A percentile compares a stretch with the other conserved stretches of the same genome.
Conservation (phyloP, 176 grass and related monocot species). For the Thalia dealbata region DNA sequence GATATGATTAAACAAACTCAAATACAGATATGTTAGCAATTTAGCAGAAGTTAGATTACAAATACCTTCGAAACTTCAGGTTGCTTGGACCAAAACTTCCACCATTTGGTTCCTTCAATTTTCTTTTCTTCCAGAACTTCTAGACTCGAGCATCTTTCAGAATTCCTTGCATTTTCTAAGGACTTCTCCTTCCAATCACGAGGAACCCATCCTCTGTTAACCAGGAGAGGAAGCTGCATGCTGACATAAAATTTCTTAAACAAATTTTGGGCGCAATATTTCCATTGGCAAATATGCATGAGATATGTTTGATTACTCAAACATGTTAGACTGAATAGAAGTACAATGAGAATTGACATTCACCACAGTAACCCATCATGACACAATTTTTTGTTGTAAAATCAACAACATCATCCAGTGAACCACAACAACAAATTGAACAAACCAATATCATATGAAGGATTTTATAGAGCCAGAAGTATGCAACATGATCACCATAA, state of each 20-base stretch:
- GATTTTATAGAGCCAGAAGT: not conserved
- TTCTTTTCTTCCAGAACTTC: conserved; percentile 17
- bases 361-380: not conserved
- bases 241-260: conserved; percentile 60
- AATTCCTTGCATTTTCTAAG: conserved; percentile 26
- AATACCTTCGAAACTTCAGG: conserved; percentile 38
- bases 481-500: not conserved
- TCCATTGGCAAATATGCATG: not conserved
- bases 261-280: conserved; percentile 8
- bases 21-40: not conserved
- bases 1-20: not conserved
- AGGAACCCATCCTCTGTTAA: conserved; percentile 97
- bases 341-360: not conserved
- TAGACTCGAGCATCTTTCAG: conserved; percentile 29
- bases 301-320: not conserved
- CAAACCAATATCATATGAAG: not conserved
- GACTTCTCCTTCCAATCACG: conserved; percentile 62
- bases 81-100: conserved; percentile 84
- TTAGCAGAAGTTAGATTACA: conserved; percentile 18
- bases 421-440: not conserved
- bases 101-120: conserved; percentile 51
- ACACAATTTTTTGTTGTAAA: not conserved
- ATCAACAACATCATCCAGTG: not conserved
- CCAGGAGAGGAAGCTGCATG: conserved; percentile 70
- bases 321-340: not conserved